Base-by-base conservation (phyloP, 805 yeast species). In the Teunomyces pallodes region DNA sequence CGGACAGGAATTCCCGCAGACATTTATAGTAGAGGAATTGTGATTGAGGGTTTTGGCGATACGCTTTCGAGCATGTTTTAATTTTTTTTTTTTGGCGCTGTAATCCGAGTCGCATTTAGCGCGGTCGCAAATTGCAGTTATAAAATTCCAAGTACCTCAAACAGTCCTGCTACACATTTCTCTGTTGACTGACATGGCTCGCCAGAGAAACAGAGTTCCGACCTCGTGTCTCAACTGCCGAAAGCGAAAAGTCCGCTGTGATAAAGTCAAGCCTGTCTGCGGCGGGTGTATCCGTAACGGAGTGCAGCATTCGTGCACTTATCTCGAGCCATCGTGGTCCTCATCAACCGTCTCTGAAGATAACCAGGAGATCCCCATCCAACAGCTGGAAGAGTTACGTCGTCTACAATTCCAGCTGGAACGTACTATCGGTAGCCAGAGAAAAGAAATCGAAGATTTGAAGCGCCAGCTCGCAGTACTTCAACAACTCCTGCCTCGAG, bases 1-100 rank as follows among this genome's bases (percentile, higher is more conserved):
- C 90, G 86, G 14, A 90, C 83, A 2, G 98, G 98, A 30, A 90
- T 81, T 33, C 90, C 87, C 51, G 85, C 76, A 36, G 81, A 79
- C 87, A 83, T 82, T 9, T 9, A n/a, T 10, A 6, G 30, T 10
- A 12, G 9, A 6, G 17, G 27, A 33, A 20, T 20, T 20, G 24
- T 20, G 24, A 20, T 20, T 20, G 46, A 26, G 32, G 41, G 27
- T 12, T 20, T 40, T 39, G 35, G 30, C 14, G 24, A 9, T 16
- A 20, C 24, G 24, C 24, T 20, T 20, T 20, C 6, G 24, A 20
- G 6, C 6, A 20, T 20, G n/a, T 10, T 28, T 29, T 28, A 13
- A 26, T n/a, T 13, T 26, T 26, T 20, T 38, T 20, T 20, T 20
- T 20, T 20, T 20, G 24, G 24, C 24, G 24, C 24, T 5, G 24